A percentile compares a stretch with the other conserved stretches of the same genome.
phyloP scores from a whole-genome alignment of 2,329 filamentous ascomycete species.

The Aspergillus novoparasiticus region DNA sequence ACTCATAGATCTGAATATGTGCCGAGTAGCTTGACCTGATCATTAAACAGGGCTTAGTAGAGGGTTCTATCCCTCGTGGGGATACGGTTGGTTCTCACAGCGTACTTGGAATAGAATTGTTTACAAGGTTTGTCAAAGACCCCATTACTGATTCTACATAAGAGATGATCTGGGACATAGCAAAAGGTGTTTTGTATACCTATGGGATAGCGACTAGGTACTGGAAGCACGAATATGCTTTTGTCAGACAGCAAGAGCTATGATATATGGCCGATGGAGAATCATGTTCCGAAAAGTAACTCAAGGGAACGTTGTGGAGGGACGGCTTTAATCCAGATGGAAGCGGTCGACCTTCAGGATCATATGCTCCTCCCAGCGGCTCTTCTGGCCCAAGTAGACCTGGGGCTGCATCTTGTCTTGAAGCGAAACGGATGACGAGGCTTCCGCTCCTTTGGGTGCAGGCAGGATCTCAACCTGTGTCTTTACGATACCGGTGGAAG shows the following conservation, averaged over 20 bases:
- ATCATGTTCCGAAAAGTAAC: neutral
- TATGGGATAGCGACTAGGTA: neutral
- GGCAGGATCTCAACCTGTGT: slow-evolving; percentile 26
- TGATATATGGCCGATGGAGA: neutral
- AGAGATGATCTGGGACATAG: neutral
- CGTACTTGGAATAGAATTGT: neutral
- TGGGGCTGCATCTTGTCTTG: slow-evolving; percentile 4
- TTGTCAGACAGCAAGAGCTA: neutral
- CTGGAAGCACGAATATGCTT: neutral
- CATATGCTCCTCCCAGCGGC: slow-evolving; percentile 16
- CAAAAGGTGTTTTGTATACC: neutral
- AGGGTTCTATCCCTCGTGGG: no score
- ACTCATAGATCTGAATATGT: no score
- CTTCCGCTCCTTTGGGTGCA: slow-evolving; percentile 1
- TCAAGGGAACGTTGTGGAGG: neutral
- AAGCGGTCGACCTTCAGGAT: slow-evolving; percentile 18
- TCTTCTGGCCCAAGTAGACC: slow-evolving; percentile 5
- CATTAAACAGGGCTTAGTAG: no score
- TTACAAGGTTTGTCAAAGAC: neutral
- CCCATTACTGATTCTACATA: neutral
- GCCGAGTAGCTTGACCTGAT: no score
- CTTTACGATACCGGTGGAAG: slow-evolving; percentile 26
- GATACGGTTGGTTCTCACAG: neutral
- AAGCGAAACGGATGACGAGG: neutral
- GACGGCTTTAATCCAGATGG: neutral